Evolutionary conservation across 768 basidiomycete genomes (phyloP), one percentile per base, ranked within the genome.

Genomic region (Ephemerocybe angulata): DNA sequence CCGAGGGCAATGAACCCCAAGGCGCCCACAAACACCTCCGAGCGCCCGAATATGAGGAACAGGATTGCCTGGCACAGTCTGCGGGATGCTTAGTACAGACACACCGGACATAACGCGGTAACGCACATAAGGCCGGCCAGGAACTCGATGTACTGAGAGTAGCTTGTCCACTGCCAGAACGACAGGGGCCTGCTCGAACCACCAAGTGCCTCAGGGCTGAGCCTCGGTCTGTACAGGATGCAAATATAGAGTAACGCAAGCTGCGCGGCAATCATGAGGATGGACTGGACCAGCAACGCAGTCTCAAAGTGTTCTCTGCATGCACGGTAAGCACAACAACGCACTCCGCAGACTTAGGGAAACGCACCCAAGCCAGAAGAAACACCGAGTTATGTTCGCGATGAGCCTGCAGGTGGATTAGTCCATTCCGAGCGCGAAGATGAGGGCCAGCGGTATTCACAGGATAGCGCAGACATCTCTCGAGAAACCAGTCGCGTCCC

Each of bases 131-230:
- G 76, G 8, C 82, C 87, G 8, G 88, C 87, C 50, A 93, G 75
- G 69, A 90, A 92, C 63, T 93, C 91, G 50, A 93, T 76, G 65
- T 93, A 86, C 62, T 89, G 88, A 1, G 79, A 71, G 65, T 92
- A 93, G 3, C 74, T 79, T 46, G 77, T 70, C 91, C 91, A 93
- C 63, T 93, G 89, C 91, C 91, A 93, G 70, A 93, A 92, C 0
- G 82, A 79, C 54, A 88, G 72, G 2, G 84, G 88, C 29, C 91
- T 80, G 21, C 77, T 69, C 4, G 88, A 90, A 6, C 72, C 69
- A 30, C 81, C 79, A 17, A 84, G 64, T 52, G 67, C 75, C 68
- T 88, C 89, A 19, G 85, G 76, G 58, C 80, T 85, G 29, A 75
- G 62, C 47, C 74, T 69, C 4, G 88, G 86, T 33, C 81, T 81